Percentiles rank a stretch among this genome's conserved stretches.
Evolutionary conservation across 306 rosid genomes (phyloP).

Genomic region (Citrullus mucosospermus): DNA sequence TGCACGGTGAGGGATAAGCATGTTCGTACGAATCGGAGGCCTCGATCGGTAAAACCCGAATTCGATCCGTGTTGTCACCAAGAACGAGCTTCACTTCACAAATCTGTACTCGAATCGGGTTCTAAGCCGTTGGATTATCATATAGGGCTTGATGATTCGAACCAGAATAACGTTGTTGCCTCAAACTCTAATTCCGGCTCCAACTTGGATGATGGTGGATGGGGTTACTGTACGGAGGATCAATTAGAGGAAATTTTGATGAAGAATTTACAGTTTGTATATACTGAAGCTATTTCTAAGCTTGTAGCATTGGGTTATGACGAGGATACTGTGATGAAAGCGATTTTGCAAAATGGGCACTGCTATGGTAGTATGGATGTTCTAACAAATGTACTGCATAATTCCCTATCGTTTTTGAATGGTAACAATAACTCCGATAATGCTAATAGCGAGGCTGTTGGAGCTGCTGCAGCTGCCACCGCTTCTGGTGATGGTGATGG

Average conservation of each 20-base stretch:
- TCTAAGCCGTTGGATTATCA: conserved; percentile 43
- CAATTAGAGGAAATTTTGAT: conserved; percentile 78
- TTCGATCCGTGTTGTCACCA: conserved; percentile 24
- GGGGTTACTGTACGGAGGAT: conserved; percentile 91
- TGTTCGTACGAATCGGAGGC: conserved; percentile 57
- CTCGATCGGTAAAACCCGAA: conserved; percentile 42
- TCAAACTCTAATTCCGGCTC: conserved; percentile 21
- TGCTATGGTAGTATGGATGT: conserved; percentile 87
- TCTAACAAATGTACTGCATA: conserved; percentile 55
- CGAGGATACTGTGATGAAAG: conserved; percentile 58
- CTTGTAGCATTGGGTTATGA: conserved; percentile 67
- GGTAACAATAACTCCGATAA: conserved; percentile 4
- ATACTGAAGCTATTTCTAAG: conserved; percentile 67
- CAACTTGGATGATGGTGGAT: conserved; percentile 47
- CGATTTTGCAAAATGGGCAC: conserved; percentile 63
- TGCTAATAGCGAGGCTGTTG: neutral
- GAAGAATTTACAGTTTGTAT: conserved; percentile 48
- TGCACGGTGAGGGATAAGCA: conserved; percentile 80
- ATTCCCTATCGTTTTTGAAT: conserved; percentile 62
- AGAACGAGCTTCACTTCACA: conserved; percentile 49
- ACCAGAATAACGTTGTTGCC: conserved; percentile 20
- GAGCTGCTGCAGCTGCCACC: neutral
- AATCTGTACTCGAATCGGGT: conserved; percentile 61
- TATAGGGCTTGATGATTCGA: conserved; percentile 19
- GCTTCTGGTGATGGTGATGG: neutral